Evolutionary conservation across 2,329 filamentous ascomycete genomes (phyloP), one percentile per base, ranked within the genome.

Genomic region (Diaporthe sp.): DNA sequence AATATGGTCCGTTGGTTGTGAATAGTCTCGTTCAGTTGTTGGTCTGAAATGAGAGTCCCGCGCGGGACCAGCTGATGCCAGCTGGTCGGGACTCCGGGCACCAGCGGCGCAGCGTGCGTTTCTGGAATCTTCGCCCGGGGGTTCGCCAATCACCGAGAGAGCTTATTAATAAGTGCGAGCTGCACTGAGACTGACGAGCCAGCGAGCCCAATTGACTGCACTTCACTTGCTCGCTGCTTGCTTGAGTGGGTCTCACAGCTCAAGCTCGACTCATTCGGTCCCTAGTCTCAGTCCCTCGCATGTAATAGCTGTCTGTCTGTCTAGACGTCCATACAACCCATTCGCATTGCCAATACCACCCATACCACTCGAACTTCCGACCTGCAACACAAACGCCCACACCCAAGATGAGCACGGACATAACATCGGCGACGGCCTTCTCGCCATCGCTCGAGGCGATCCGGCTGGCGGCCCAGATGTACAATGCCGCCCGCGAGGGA

Each of bases 401-500:
- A 7, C n/a, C 38, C 35, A 64, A 54, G n/a, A 68, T 68, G 64
- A 68, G 33, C 64, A 38, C 33, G 13, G 47, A 52, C 22, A 33
- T 68, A 4, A 68, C 64, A 2, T 54, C 64, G 30, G 64, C 64
- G 47, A 58, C 74, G 54, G 72, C 40, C 17, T 67, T 73, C 42
- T 73, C 77, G 25, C 84, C 93, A 6, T 90, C 92, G 0, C 90
- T 91, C 0, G 92, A 91, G 80, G 92, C 90, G 47, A 86, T 95
- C 67, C 91, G 89, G 4, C 88, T 95, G 45, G 92, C 92, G 2
- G 85, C 87, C 12, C 89, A 89, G 77, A 89, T 94, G 84, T 95
- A 93, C 83, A 88, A 93, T 77, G 88, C 91, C 35, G 92, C 93
- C 1, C 88, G 93, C 40, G 80, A 83, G 35, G 93, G 92, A 71